Conservation (phyloP, 106 monocot genomes). For the Dendrobium huoshanense region DNA sequence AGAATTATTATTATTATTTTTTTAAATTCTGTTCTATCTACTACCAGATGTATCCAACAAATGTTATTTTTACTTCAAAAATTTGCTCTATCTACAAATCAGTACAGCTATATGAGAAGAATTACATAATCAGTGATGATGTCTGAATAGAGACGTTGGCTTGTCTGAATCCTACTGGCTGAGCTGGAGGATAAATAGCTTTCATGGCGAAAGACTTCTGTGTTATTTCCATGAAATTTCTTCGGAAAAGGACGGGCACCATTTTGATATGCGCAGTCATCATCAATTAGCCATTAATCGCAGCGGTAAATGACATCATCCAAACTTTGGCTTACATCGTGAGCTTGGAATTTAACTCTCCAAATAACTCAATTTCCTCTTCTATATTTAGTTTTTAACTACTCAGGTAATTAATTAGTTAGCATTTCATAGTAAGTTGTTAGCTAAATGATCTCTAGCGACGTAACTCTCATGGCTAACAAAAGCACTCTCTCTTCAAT, state of each 20-base stretch:
- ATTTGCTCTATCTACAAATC: too few species aligned
- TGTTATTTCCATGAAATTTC: background rate
- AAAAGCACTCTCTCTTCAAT: background rate
- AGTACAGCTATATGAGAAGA: too few species aligned
- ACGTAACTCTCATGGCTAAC: background rate
- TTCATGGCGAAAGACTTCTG: background rate
- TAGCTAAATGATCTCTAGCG: background rate
- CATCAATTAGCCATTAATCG: background rate
- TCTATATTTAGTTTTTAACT: background rate
- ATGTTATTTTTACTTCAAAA: too few species aligned
- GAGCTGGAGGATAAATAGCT: background rate
- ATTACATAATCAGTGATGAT: too few species aligned
- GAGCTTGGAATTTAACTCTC: background rate
- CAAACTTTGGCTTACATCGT: background rate
- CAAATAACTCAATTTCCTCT: background rate
- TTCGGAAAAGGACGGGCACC: background rate
- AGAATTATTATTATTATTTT: too few species aligned
- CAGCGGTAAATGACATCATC: background rate
- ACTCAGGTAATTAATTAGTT: background rate
- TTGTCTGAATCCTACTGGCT: too few species aligned
- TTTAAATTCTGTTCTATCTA: too few species aligned
- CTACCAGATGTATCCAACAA: too few species aligned
- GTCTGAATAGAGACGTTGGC: too few species aligned
- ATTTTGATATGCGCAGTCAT: background rate
- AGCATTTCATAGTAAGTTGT: background rate